These are phyloP conservation scores for Tetracentron sinense DNA, from an alignment of 164 flowering plant species.

Conservation along the genomic window DNA sequence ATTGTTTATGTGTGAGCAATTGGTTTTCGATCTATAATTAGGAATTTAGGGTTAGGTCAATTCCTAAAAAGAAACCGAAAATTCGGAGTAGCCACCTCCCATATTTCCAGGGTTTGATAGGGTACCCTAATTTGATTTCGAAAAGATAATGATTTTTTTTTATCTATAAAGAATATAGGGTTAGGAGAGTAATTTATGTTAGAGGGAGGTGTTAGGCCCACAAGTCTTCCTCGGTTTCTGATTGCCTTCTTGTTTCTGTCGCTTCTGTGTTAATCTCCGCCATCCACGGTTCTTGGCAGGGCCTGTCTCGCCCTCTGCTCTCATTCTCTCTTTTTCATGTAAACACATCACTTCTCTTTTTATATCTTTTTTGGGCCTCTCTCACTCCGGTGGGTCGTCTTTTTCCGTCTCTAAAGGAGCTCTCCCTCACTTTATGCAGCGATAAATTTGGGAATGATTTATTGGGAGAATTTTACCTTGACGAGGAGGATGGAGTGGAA, in stretches of 20 bases:
- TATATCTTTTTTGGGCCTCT: conserved; percentile 40
- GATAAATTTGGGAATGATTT: background rate
- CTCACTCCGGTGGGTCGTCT: conserved; percentile 41
- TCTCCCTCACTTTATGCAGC: conserved; percentile 16
- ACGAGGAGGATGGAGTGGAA: conserved; percentile 8
- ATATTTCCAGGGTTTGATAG: too few species aligned
- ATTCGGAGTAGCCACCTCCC: too few species aligned
- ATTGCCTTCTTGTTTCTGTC: conserved; percentile 26
- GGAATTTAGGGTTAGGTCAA: too few species aligned
- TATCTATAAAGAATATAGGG: too few species aligned
- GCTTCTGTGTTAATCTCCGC: conserved; percentile 38
- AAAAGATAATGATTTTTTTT: too few species aligned
- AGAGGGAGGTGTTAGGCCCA: too few species aligned
- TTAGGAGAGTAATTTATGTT: too few species aligned
- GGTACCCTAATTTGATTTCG: too few species aligned
- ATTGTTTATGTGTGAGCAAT: too few species aligned
- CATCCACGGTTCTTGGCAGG: conserved; percentile 41
- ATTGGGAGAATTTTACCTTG: background rate
- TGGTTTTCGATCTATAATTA: too few species aligned
- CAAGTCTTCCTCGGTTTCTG: conserved; percentile 13
- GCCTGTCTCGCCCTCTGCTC: conserved; percentile 37
- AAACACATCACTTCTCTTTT: conserved; percentile 40
- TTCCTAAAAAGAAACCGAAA: too few species aligned
- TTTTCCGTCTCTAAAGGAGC: conserved; percentile 44
- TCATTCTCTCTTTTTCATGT: conserved; percentile 37